These are phyloP conservation scores for Candida sphagnicola DNA, from an alignment of 805 yeast genomes.

Conservation along the genomic window DNA sequence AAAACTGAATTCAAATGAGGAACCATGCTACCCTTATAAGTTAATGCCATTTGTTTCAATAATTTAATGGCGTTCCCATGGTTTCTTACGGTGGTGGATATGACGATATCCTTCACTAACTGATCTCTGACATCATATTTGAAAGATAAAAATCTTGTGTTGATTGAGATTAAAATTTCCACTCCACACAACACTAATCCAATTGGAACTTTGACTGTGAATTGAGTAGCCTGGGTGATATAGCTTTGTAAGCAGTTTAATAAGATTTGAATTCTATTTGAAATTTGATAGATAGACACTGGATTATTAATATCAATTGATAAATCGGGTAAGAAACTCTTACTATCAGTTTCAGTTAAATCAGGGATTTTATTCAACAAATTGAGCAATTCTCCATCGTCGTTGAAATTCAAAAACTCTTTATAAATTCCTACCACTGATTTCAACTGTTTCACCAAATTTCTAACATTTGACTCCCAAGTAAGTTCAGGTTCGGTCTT, in stretches of 20 bases:
- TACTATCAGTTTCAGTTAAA: conserved; percentile 9
- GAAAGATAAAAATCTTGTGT: conserved; percentile 51
- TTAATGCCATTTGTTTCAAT: conserved; percentile 30
- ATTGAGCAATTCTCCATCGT: conserved; percentile 47
- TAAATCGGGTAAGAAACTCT: conserved; percentile 44
- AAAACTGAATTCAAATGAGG: conserved; percentile 51
- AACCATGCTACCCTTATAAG: conserved; percentile 35
- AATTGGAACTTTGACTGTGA: conserved; percentile 57
- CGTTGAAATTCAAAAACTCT: conserved; percentile 53
- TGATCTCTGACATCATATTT: conserved; percentile 58
- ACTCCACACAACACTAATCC: conserved; percentile 50
- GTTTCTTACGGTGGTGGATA: conserved; percentile 38
- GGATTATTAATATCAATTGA: conserved; percentile 59
- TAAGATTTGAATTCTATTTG: conserved; percentile 47
- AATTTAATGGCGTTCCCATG: conserved; percentile 45
- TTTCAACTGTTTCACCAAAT: conserved; percentile 49
- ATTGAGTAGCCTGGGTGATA: conserved; percentile 48
- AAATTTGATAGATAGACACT: conserved; percentile 45
- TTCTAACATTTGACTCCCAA: conserved; percentile 45
- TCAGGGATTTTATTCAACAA: conserved; percentile 34
- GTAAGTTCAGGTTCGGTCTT: conserved; percentile 44
- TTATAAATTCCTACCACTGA: conserved; percentile 55
- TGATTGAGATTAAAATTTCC: conserved; percentile 54
- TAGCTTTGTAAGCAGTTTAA: conserved; percentile 37
- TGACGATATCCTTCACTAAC: conserved; percentile 41